Conservation (phyloP, 2,329 filamentous ascomycete species). For the Ceratocystis destructans region DNA sequence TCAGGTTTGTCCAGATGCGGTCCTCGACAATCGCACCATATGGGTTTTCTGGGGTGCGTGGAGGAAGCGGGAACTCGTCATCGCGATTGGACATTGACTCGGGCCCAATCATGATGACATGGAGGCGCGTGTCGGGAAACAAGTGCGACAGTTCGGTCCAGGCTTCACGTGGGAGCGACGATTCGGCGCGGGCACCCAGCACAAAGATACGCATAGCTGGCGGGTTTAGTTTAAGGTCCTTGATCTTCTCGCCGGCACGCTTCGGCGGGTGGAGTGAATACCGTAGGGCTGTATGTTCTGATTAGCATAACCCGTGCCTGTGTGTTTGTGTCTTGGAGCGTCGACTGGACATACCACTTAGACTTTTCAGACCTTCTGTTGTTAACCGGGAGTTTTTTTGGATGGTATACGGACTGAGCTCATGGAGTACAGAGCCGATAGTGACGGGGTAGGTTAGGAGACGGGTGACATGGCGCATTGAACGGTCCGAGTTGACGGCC, state of each 20-base stretch:
- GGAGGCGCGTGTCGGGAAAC: conserved; percentile 82
- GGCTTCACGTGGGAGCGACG: conserved; percentile 79
- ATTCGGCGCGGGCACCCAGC: conserved; percentile 90
- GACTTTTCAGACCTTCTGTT: conserved; percentile 78
- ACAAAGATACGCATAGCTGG: conserved; percentile 87
- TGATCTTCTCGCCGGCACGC: conserved; percentile 55
- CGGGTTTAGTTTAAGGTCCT: conserved; percentile 67
- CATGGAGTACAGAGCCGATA: conserved; percentile 80
- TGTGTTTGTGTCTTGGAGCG: neutral
- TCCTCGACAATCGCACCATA: conserved; percentile 93
- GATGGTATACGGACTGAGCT: conserved; percentile 83
- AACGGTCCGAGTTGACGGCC: conserved; percentile 80
- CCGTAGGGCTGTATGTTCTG: conserved; percentile 51
- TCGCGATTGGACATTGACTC: conserved; percentile 94
- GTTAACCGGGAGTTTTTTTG: conserved; percentile 64
- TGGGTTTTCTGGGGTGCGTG: conserved; percentile 71
- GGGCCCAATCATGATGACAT: conserved; percentile 87
- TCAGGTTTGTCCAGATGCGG: conserved; percentile 73
- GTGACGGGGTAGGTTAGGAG: conserved; percentile 90
- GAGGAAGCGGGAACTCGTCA: conserved; percentile 78
- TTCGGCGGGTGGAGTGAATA: conserved; percentile 86
- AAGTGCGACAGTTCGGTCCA: conserved; percentile 92
- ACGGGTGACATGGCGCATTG: conserved; percentile 83
- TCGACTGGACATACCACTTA: conserved; percentile 54
- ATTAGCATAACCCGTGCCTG: conserved; percentile 2